Percentiles rank a stretch among this genome's conserved stretches.
These are phyloP conservation scores for Endoconidiophora laricicola DNA, from an alignment of 2,329 filamentous ascomycete species.

Conservation along the genomic window DNA sequence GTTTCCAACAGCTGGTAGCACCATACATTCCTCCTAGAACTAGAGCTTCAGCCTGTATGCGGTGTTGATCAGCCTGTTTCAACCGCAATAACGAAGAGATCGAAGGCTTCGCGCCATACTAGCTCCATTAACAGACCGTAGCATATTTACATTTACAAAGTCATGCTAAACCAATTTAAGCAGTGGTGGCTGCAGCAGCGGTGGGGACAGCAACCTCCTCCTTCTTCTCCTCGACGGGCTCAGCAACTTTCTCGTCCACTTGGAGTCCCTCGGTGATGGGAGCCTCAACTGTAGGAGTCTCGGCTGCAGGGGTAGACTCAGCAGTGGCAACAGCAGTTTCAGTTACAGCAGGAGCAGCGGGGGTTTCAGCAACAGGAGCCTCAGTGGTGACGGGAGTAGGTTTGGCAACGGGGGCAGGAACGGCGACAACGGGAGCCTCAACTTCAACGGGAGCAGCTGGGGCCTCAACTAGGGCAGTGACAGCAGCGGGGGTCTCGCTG, in stretches of 20 bases:
- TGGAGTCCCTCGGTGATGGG: slow-evolving; percentile 15
- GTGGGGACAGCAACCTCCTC: background rate
- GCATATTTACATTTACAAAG: background rate
- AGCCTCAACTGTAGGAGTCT: slow-evolving; percentile 12
- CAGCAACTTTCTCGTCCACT: slow-evolving; percentile 12
- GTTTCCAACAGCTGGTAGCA: too few species aligned
- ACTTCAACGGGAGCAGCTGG: slow-evolving; percentile 5
- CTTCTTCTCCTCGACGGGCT: slow-evolving; percentile 6
- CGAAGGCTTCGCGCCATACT: too few species aligned
- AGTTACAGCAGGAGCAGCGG: slow-evolving; percentile 13
- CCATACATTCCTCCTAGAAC: too few species aligned
- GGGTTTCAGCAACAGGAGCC: slow-evolving; percentile 14
- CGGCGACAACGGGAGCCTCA: slow-evolving; percentile 4
- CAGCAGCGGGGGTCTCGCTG: background rate
- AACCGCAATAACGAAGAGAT: too few species aligned
- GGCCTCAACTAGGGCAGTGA: background rate
- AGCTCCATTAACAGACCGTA: background rate
- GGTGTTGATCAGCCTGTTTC: too few species aligned
- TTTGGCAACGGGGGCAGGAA: slow-evolving; percentile 12
- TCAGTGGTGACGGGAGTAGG: slow-evolving; percentile 18
- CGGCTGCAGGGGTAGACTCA: slow-evolving; percentile 5
- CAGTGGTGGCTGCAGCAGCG: slow-evolving; percentile 15
- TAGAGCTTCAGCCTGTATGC: too few species aligned
- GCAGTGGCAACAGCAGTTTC: slow-evolving; percentile 8
- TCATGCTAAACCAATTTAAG: slow-evolving; percentile 7